Base-by-base conservation (phyloP, 805 yeast species). In the Naumovozyma castellii region DNA sequence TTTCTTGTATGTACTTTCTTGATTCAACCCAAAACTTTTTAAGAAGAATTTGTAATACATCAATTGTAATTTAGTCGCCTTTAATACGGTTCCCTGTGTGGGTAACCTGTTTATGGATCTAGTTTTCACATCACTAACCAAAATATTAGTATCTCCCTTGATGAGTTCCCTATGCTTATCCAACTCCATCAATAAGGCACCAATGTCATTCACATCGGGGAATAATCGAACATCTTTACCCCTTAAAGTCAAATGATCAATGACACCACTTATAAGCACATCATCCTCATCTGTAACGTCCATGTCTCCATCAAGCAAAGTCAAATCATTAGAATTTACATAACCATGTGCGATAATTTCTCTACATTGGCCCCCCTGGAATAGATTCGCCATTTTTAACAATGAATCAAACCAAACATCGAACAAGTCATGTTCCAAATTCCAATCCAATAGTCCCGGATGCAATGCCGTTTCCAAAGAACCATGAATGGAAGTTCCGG, bases 41-140 rank as follows among this genome's bases (percentile, higher is more conserved):
- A 79, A 46, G 38, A 82, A 67, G 32, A 65, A 57, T 16, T 74
- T 62, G 53, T 83, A 83, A 46, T 76, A 71, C 59, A 68, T 67
- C 3, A 79, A 76, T 60, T 83, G 92, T n/a, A 68, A 43, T 49
- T 71, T 69, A 2, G 83, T 70, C 4, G 72, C 64, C 3, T 59
- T 51, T 12, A 74, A 43, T 1, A 77, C 80, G 10, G 74, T 67
- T 1, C 57, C 49, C 45, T 76, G 81, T 0, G 47, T 36, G 0
- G 88, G 87, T 1, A 72, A 43, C 1, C 46, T 48, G 32, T 60
- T 64, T 32, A 49, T 50, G 0, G 63, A 51, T 39, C 88, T 64
- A 1, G 88, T 80, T 56, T 82, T 82, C 18, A 80, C 71, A 57
- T 82, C 92, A 39, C 67, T 63, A 2, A 73, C 62, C 6, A 58